phyloP scores from a whole-genome alignment of 768 basidiomycete genomes.

The Boletus tomentosulus region DNA sequence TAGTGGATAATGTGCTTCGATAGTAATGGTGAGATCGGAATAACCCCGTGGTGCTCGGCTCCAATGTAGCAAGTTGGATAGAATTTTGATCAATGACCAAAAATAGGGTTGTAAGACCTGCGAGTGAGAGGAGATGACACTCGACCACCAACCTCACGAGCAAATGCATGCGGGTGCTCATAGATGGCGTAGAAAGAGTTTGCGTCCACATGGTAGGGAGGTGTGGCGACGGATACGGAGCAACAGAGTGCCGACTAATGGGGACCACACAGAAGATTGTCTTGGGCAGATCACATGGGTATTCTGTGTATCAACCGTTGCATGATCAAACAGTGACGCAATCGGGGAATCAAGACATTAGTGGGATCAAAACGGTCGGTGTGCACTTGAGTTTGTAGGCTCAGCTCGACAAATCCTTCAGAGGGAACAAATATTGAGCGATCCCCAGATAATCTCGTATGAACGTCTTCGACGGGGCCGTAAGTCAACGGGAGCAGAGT shows the following conservation, averaged over 20 bases:
- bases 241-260: neutral
- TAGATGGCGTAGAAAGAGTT: neutral
- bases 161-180: neutral
- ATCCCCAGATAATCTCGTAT: too few relatives aligned
- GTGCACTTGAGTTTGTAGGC: neutral
- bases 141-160: neutral
- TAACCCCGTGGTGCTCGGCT: neutral
- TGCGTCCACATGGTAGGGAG: neutral
- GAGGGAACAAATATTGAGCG: neutral
- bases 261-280: neutral
- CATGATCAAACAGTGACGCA: neutral
- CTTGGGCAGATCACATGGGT: neutral
- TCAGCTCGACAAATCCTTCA: neutral
- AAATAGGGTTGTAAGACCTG: neutral
- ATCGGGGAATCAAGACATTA: neutral
- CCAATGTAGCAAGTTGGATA: neutral
- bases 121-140: neutral
- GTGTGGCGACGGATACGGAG: neutral
- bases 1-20: neutral
- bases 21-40: neutral
- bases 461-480: neutral
- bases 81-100: neutral
- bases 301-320: neutral
- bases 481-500: neutral
- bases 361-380: neutral